A percentile compares a stretch with the other conserved stretches of the same genome.
phyloP scores from a whole-genome alignment of 2,329 filamentous ascomycete species.

The Xenoacremonium recifei region DNA sequence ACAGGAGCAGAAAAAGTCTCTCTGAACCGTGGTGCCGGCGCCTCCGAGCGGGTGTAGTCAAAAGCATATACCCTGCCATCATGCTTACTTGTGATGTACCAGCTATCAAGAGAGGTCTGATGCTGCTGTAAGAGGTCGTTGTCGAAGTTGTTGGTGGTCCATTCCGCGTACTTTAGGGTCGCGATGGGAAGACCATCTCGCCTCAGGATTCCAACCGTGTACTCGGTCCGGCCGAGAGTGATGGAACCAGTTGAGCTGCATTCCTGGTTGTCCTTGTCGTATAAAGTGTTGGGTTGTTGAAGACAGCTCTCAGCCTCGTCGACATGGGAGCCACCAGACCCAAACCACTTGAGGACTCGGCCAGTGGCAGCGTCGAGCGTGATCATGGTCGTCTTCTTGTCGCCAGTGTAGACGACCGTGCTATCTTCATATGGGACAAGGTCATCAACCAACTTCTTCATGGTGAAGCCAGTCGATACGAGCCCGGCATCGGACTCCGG shows the following conservation, averaged over 20 bases:
- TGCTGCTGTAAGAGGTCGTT: constrained; percentile 85
- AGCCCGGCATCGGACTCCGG: constrained; percentile 61
- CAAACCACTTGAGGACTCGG: constrained; percentile 79
- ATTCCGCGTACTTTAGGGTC: constrained; percentile 90
- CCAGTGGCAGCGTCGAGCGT: constrained; percentile 87
- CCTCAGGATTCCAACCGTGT: constrained; percentile 82
- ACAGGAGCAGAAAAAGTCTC: constrained; percentile 75
- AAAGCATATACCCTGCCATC: constrained; percentile 83
- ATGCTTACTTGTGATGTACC: constrained; percentile 83
- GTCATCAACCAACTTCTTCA: constrained; percentile 86
- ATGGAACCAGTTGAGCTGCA: constrained; percentile 80
- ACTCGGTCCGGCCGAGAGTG: constrained; percentile 83
- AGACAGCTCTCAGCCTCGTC: constrained; percentile 75
- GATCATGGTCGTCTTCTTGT: constrained; percentile 87
- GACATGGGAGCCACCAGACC: constrained; percentile 66
- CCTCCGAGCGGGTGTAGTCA: constrained; percentile 58
- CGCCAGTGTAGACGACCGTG: constrained; percentile 82
- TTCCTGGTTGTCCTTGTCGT: constrained; percentile 67
- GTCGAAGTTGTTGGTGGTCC: constrained; percentile 90
- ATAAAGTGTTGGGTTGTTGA: constrained; percentile 63
- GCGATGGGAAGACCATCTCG: constrained; percentile 74
- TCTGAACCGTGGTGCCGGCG: constrained; percentile 59
- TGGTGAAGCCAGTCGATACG: constrained; percentile 67
- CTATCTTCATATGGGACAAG: constrained; percentile 75
- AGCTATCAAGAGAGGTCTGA: constrained; percentile 74